Percentiles rank a stretch among this genome's conserved stretches.
phyloP scores from a whole-genome alignment of 768 basidiomycete genomes.

The Cubamyces lactineus region DNA sequence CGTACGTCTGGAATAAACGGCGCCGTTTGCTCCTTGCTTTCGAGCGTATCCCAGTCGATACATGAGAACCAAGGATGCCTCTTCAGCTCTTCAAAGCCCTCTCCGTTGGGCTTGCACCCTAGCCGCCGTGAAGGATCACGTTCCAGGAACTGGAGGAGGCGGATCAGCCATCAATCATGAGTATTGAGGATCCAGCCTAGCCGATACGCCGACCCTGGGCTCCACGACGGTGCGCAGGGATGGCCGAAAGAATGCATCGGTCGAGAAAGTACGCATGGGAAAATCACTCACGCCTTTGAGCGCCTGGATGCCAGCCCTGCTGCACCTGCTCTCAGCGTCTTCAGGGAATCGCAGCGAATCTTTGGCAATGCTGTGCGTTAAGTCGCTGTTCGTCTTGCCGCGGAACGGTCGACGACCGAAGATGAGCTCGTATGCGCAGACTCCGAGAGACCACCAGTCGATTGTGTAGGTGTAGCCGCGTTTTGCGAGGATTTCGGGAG shows the following conservation, averaged over 20 bases:
- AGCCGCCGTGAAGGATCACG: constrained; percentile 80
- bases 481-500: constrained; percentile 87
- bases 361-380: constrained; percentile 90
- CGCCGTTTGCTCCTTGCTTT: constrained; percentile 71
- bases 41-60: constrained; percentile 90
- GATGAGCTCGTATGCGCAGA: constrained; percentile 89
- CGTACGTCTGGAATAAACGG: constrained; percentile 90
- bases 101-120: constrained; percentile 79
- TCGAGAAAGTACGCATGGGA: constrained; percentile 5
- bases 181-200: neutral
- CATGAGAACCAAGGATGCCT: constrained; percentile 83
- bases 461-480: constrained; percentile 93
- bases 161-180: constrained; percentile 20
- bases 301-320: constrained; percentile 74
- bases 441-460: constrained; percentile 97
- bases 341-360: constrained; percentile 91
- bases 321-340: constrained; percentile 80
- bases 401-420: constrained; percentile 93
- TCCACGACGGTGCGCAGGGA: neutral
- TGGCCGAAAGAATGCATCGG: neutral
- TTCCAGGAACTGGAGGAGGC: constrained; percentile 70
- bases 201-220: neutral
- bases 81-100: constrained; percentile 79
- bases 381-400: constrained; percentile 88
- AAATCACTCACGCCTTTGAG: constrained; percentile 69